Evolutionary conservation across 1,284 basidiomycete genomes (phyloP), one percentile per base, ranked within the genome.

Genomic region (Cutaneotrichosporon spelunceum): DNA sequence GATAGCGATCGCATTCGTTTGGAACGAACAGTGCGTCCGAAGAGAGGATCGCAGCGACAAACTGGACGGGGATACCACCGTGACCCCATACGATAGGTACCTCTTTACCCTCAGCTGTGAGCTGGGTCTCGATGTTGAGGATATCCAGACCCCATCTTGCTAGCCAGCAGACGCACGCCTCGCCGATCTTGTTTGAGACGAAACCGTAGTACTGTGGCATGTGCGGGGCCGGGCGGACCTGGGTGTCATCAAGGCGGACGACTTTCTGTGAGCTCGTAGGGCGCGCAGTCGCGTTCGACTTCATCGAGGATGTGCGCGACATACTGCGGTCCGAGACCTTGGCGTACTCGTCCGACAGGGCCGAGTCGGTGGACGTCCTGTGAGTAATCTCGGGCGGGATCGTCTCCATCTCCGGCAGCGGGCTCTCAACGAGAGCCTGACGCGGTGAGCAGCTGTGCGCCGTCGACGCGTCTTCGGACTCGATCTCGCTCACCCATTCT

Each of bases 81-180:
- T 84, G 80, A 24, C 84, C 81, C 87, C 87, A 94, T 62, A 89
- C 83, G 14, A 59, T 44, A 4, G 62, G 50, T n/a, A 36, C 11
- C 33, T 57, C 30, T 14, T 36, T 45, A 8, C 19, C 16, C 11
- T 54, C 42, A 0, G 44, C 29, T 2, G 21, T 21, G 24, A 57
- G n/a, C 36, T 79, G 78, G 64, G 85, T 82, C 75, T 95, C 92
- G 56, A 84, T 83, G 13, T 77, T 74, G 48, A 95, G 82, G 60
- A 94, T 83, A 73, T 95, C 92, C 21, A 80, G 76, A 0, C 88
- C 91, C 92, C 93, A 96, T 39, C 90, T 83, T 0, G 87, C 83
- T 13, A 95, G 82, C 92, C 93, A 97, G 75, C 89, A 92, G 5
- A 86, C 85, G 67, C 88, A 88, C 0, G 91, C 89, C 77, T 95